These are phyloP conservation scores for Kappamyces sp. DNA, from an alignment of 192 early-diverging fungal species.

Conservation along the genomic window DNA sequence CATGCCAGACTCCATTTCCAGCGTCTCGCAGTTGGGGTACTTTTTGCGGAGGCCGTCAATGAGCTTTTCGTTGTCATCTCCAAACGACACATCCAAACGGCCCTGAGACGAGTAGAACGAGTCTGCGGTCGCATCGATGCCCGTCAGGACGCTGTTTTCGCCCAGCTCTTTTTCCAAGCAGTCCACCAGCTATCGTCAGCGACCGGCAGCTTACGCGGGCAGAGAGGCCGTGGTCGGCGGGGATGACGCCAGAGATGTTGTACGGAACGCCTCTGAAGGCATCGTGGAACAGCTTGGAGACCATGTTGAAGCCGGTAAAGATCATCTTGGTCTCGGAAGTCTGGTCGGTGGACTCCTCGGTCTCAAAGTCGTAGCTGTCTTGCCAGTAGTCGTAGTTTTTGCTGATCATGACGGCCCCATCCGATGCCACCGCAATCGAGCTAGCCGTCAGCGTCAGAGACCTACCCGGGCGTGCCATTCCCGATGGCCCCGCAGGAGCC, in stretches of 20 bases:
- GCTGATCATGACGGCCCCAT: slow-evolving; percentile 54
- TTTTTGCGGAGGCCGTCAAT: slow-evolving; percentile 39
- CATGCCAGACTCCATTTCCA: slow-evolving; percentile 89
- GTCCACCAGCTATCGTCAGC: slow-evolving; percentile 6
- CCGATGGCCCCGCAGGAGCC: slow-evolving; percentile 83
- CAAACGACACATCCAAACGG: slow-evolving; percentile 61
- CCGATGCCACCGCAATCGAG: slow-evolving; percentile 60
- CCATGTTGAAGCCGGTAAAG: not conserved
- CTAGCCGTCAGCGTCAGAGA: slow-evolving; percentile 39
- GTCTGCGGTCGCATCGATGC: slow-evolving; percentile 71
- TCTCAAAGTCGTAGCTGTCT: slow-evolving; percentile 2
- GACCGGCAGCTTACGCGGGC: not conserved
- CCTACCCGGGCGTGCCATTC: not conserved
- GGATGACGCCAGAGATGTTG: slow-evolving; percentile 51
- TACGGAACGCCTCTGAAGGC: slow-evolving; percentile 47
- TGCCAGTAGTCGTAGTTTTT: slow-evolving; percentile 70
- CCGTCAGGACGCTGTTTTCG: slow-evolving; percentile 40
- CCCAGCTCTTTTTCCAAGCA: slow-evolving; percentile 27
- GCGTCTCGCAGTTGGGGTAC: slow-evolving; percentile 46
- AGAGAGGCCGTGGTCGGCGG: slow-evolving; percentile 57
- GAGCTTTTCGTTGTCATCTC: slow-evolving; percentile 69
- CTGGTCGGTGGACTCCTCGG: slow-evolving; percentile 18
- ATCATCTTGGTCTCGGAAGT: slow-evolving; percentile 1
- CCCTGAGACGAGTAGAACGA: slow-evolving; percentile 87
- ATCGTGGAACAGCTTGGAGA: slow-evolving; percentile 10